These are phyloP conservation scores for Thermochaetoides dissita DNA, from an alignment of 2,329 filamentous ascomycete species.

Conservation along the genomic window DNA sequence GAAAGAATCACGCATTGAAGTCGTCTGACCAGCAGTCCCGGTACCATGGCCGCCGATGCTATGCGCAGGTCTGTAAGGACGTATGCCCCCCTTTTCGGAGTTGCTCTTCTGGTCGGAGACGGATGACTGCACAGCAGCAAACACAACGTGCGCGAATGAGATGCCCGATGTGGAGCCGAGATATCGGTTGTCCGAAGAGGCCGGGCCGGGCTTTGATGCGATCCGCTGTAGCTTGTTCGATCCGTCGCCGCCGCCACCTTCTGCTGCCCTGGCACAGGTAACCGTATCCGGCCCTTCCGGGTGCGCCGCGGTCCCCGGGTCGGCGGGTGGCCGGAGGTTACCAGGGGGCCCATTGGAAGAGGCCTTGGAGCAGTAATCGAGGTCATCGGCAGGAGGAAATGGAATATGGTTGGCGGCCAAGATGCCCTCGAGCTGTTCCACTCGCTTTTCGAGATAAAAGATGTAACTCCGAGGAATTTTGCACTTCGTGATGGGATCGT, in stretches of 20 bases:
- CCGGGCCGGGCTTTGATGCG: slow-evolving; percentile 38
- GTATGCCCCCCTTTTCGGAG: slow-evolving; percentile 50
- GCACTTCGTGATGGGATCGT: slow-evolving; percentile 90
- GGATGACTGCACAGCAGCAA: slow-evolving; percentile 73
- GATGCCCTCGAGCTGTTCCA: slow-evolving; percentile 68
- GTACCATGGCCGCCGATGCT: slow-evolving; percentile 20
- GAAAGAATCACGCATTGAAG: slow-evolving; percentile 88
- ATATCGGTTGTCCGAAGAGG: slow-evolving; percentile 64
- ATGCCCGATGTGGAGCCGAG: slow-evolving; percentile 79
- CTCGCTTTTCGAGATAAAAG: slow-evolving; percentile 79
- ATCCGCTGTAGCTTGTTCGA: slow-evolving; percentile 50
- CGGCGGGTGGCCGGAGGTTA: slow-evolving; percentile 21
- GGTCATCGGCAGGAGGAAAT: slow-evolving; percentile 56
- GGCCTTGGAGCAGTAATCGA: slow-evolving; percentile 48
- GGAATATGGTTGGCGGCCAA: slow-evolving; percentile 55
- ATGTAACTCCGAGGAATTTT: slow-evolving; percentile 93
- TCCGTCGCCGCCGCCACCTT: slow-evolving; percentile 29
- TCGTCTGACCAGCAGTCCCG: slow-evolving; percentile 44
- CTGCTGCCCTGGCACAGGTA: too few species aligned
- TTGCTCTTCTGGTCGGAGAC: slow-evolving; percentile 50
- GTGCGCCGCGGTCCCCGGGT: slow-evolving; percentile 19
- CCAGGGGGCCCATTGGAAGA: slow-evolving; percentile 21
- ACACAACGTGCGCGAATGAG: slow-evolving; percentile 86
- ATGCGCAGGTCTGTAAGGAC: slow-evolving; percentile 41
- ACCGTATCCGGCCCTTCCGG: slow-evolving; percentile 13